Conservation (phyloP, 2,329 filamentous ascomycete genomes). For the Tolypocladium nubicola region DNA sequence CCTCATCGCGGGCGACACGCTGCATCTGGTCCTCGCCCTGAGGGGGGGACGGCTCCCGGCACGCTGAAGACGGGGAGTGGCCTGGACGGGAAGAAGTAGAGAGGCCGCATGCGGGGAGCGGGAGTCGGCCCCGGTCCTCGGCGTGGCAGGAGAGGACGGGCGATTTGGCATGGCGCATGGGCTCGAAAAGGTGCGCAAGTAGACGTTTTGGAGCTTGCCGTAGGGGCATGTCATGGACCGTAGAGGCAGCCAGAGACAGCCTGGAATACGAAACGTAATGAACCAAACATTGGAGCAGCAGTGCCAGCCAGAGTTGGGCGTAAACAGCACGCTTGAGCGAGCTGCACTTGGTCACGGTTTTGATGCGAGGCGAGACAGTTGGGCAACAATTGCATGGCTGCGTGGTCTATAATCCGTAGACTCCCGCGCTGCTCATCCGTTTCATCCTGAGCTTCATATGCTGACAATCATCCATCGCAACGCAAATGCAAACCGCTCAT, state of each 20-base stretch:
- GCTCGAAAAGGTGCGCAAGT: neutral
- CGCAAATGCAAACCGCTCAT: neutral
- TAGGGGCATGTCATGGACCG: neutral
- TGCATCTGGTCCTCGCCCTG: slow-evolving; percentile 85
- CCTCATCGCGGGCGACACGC: slow-evolving; percentile 82
- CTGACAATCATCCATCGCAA: neutral
- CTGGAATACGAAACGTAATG: neutral
- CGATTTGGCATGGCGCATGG: neutral
- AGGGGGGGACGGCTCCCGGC: neutral
- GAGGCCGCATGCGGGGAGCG: neutral
- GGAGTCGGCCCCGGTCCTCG: neutral
- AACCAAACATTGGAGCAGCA: neutral
- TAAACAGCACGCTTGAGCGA: no score
- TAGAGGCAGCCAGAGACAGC: neutral
- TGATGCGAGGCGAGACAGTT: neutral
- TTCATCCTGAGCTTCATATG: neutral
- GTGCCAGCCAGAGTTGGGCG: neutral
- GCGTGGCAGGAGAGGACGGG: neutral
- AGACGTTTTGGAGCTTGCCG: neutral
- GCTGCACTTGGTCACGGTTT: neutral
- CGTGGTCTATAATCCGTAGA: neutral
- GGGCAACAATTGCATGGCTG: neutral
- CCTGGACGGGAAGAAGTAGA: neutral
- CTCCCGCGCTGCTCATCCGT: neutral
- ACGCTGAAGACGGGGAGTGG: neutral